Base-by-base conservation (phyloP, 306 rosid genomes). In the Inga laurina region DNA sequence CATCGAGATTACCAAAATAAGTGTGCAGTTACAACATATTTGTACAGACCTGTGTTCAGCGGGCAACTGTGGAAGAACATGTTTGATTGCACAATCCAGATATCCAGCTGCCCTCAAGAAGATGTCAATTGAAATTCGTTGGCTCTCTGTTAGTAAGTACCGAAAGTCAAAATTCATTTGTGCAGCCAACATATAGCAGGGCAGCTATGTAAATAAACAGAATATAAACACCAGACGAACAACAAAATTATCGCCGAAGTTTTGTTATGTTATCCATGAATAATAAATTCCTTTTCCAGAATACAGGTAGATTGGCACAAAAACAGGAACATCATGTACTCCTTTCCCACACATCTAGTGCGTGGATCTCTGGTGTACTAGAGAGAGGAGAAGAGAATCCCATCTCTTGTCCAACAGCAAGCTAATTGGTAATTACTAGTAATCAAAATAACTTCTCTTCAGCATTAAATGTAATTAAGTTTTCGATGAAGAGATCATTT, bases 31-130 rank as follows among this genome's bases (percentile, higher is more conserved):
- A 65, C 43, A 30, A 32, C 67, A 83, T 73, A 79, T 77, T 72
- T 51, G 83, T 67, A 82, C 87, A 84, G 87, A 93, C 99, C 97
- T 93, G 77, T 91, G 91, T 82, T 92, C 98, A 24, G 76, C 72
- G 65, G 99, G 88, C 79, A 96, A 88, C 82, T 96, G 98, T 21
- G 99, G 99, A 83, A 93, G 94, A 81, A 93, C 97, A 75, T 92
- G 92, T 82, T 87, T 89, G 65, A 96, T 97, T 16, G 99, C 99
- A 88, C 99, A 96, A 85, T 96, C 99, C 83, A 96, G 87, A 88
- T 90, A 90, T 84, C 98, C 98, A 77, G 99, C 94, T 44, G 98
- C 97, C 89, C 91, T 96, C 79, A 93, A 86, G 83, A 96, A 91
- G 84, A 96, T 85, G 81, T 96, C 99, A 83, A 96, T 81, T 0